These are phyloP conservation scores for Gautieria morchelliformis DNA, from an alignment of 768 basidiomycete genomes.

Conservation along the genomic window DNA sequence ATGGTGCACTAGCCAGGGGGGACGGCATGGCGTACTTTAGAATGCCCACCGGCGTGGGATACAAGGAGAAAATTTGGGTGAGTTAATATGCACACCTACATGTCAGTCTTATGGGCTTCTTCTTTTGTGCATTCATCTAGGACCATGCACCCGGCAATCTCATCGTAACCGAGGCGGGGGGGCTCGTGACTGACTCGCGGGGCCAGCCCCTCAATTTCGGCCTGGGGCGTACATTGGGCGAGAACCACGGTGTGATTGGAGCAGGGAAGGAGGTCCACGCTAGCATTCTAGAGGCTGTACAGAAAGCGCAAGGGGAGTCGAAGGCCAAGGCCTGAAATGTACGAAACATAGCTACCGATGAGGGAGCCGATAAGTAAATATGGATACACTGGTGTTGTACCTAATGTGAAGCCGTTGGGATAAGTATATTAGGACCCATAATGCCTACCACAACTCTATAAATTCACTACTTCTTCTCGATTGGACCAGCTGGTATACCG, in stretches of 20 bases:
- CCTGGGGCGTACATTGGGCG: conserved; percentile 72
- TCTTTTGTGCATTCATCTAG: conserved; percentile 25
- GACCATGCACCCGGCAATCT: conserved; percentile 87
- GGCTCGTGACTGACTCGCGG: conserved; percentile 75
- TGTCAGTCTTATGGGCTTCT: too few species aligned
- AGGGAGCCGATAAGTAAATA: neutral
- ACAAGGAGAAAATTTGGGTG: conserved; percentile 96
- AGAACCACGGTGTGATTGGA: conserved; percentile 84
- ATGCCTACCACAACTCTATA: too few species aligned
- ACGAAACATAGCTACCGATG: neutral
- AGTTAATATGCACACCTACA: neutral
- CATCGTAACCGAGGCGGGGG: conserved; percentile 83
- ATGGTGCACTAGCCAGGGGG: conserved; percentile 75
- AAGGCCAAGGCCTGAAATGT: conserved; percentile 8
- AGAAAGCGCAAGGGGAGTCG: conserved; percentile 38
- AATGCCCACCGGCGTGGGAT: conserved; percentile 69
- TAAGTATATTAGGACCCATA: too few species aligned
- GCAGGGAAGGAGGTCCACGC: conserved; percentile 63
- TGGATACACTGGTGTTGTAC: neutral
- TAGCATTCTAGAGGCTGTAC: conserved; percentile 64
- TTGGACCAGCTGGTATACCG: conserved; percentile 20
- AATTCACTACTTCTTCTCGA: conserved; percentile 4
- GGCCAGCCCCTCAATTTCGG: conserved; percentile 79
- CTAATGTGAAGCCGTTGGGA: neutral
- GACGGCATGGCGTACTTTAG: conserved; percentile 78